phyloP scores from a whole-genome alignment of 345 rosid species.

The Punica granatum region DNA sequence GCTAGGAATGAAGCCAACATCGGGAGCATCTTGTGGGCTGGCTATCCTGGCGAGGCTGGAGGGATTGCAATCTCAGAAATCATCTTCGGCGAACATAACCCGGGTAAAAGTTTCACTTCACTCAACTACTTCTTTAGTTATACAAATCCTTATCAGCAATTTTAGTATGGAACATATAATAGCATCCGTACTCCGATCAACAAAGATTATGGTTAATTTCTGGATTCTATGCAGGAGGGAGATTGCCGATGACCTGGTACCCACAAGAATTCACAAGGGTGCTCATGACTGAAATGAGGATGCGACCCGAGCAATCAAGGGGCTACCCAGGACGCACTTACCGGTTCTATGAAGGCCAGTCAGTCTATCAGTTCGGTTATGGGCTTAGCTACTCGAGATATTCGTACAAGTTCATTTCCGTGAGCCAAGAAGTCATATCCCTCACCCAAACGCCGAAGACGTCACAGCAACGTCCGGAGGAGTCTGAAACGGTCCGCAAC shows the following conservation, averaged over 20 bases:
- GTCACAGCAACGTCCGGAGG: background rate
- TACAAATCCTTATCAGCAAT: background rate
- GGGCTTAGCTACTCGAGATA: conserved; percentile 76
- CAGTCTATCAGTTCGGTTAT: conserved; percentile 58
- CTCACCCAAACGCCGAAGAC: conserved; percentile 25
- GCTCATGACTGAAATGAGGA: conserved; percentile 85
- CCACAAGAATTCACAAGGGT: conserved; percentile 55
- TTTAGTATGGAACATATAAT: too few species aligned
- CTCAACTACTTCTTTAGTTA: too few species aligned
- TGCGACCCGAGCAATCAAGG: conserved; percentile 47
- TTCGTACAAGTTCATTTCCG: conserved; percentile 36
- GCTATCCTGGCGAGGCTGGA: conserved; percentile 92
- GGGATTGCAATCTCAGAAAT: conserved; percentile 75
- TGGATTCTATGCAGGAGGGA: conserved; percentile 49
- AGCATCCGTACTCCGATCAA: too few species aligned
- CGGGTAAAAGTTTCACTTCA: conserved; percentile 36
- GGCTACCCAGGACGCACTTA: conserved; percentile 89
- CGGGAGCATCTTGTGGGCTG: conserved; percentile 86
- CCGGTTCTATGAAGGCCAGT: conserved; percentile 61
- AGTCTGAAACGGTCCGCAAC: conserved; percentile 15
- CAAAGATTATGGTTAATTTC: background rate
- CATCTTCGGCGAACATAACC: conserved; percentile 85
- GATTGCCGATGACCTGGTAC: conserved; percentile 87
- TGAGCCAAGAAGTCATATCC: conserved; percentile 21
- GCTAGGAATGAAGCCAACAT: conserved; percentile 45